Conservation (phyloP, 2,329 filamentous ascomycete species). For the Paraphaeosphaeria minitans region DNA sequence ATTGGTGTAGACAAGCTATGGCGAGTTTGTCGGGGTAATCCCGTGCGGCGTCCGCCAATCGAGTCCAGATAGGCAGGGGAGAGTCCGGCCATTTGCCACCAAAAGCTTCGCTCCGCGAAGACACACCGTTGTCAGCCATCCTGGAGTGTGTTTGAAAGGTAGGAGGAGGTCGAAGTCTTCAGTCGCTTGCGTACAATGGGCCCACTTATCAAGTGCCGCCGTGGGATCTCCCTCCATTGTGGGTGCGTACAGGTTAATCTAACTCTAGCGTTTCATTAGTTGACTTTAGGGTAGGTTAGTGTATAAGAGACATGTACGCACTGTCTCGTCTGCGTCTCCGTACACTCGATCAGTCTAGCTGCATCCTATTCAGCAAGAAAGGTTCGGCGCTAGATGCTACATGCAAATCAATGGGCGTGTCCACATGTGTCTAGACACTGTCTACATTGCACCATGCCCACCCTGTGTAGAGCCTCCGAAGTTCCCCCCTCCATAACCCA, state of each 20-base stretch:
- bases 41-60: conserved; percentile 1
- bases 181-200: background rate
- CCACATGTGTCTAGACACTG: background rate
- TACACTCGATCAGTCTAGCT: conserved; percentile 1
- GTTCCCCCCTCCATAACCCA: background rate
- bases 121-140: background rate
- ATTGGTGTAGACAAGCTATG: conserved; percentile 8
- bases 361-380: background rate
- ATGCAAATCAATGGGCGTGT: background rate
- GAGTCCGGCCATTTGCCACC: conserved; percentile 6
- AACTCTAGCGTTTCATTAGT: too few species aligned
- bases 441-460: background rate
- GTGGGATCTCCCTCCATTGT: background rate
- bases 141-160: background rate
- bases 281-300: too few species aligned
- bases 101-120: conserved; percentile 5
- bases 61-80: conserved; percentile 1
- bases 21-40: conserved; percentile 6
- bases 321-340: background rate
- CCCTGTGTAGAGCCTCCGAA: background rate
- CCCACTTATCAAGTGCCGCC: conserved; percentile 2
- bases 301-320: too few species aligned
- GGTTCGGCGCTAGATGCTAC: background rate
- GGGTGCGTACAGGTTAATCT: too few species aligned
- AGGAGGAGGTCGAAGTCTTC: background rate